A percentile compares a stretch with the other conserved stretches of the same genome.
Evolutionary conservation across 2,329 filamentous ascomycete genomes (phyloP).

Genomic region (Beauveria sp.): DNA sequence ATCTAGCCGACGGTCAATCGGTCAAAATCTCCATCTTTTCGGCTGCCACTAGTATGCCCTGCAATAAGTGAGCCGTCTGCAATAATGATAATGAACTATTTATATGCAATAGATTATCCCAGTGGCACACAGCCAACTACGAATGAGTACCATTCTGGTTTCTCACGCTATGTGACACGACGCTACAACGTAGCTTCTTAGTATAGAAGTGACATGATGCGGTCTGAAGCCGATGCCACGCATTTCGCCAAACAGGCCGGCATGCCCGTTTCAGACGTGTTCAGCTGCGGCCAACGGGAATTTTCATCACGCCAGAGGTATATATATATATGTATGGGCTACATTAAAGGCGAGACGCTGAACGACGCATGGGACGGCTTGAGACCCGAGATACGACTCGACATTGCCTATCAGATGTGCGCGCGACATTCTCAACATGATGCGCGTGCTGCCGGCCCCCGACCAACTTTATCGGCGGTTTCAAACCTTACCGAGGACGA

Average conservation of each 20-base stretch:
- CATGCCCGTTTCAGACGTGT: background rate
- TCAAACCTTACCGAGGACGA: conserved; percentile 7
- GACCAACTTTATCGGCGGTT: background rate
- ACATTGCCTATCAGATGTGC: background rate
- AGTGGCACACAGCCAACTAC: too few relatives aligned
- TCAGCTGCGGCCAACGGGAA: background rate
- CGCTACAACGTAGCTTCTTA: background rate
- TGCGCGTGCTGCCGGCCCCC: background rate
- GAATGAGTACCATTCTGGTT: background rate
- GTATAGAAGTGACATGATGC: background rate
- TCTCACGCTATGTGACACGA: background rate
- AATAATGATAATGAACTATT: background rate
- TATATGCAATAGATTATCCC: background rate
- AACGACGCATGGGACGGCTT: background rate
- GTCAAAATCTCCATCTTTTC: background rate
- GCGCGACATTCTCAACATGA: background rate
- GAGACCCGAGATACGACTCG: background rate
- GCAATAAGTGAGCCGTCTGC: background rate
- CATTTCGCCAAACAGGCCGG: background rate
- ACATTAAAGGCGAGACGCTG: background rate
- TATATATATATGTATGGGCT: background rate
- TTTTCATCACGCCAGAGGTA: background rate
- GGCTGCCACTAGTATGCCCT: background rate
- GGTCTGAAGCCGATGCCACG: background rate
- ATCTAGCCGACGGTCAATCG: background rate